Evolutionary conservation across 163 green algal genomes (phyloP).

Genomic region (Prototheca cutis): DNA sequence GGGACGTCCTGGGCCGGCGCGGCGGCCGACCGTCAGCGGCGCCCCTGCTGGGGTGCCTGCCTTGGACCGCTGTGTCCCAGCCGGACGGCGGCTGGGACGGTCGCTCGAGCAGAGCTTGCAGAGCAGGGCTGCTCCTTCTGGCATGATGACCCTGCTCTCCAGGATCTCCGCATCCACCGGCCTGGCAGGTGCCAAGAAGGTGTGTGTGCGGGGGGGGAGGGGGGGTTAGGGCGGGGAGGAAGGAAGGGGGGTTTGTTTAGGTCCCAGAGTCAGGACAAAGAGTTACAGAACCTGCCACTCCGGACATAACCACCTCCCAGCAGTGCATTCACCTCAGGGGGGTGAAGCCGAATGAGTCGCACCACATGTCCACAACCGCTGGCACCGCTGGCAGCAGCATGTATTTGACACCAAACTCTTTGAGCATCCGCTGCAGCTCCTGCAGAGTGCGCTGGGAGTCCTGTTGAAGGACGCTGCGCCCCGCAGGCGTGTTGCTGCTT

Average conservation of each 20-base stretch:
- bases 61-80: no score
- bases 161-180: background rate
- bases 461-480: background rate
- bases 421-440: background rate
- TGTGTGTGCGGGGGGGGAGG: background rate
- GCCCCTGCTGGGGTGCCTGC: no score
- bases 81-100: no score
- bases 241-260: no score
- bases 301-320: no score
- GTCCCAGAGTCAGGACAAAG: no score
- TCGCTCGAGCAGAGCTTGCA: slow-evolving; percentile 5
- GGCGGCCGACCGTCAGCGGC: no score
- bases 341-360: background rate
- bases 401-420: background rate
- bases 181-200: background rate
- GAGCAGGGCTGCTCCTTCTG: slow-evolving; percentile 2
- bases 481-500: no score
- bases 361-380: slow-evolving; percentile 3
- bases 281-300: no score
- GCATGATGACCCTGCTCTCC: slow-evolving; percentile 3
- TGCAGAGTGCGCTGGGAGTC: background rate
- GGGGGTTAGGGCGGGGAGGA: no score
- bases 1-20: background rate
- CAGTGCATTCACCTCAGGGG: background rate
- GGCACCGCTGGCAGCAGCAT: slow-evolving; percentile 1